Base-by-base conservation (phyloP, 1,139 yeast species). In the Ogataea hybrid region DNA sequence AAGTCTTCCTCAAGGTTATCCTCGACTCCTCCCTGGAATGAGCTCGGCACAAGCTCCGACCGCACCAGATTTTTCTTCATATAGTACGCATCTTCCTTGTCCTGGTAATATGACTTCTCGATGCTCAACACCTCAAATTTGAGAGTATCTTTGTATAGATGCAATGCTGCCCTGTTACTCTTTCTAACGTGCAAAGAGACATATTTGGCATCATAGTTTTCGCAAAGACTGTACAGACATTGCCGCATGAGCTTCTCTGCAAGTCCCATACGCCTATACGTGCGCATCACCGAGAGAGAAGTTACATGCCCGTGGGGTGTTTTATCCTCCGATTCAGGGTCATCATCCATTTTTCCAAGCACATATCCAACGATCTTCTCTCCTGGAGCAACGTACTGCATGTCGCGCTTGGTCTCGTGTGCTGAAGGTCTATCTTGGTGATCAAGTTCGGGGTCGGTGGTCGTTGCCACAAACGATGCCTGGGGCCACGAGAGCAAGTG, bases 71-170 rank as follows among this genome's bases (percentile, higher is more conserved):
- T 71, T 57, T 84, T 83, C 59, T 79, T 81, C 98, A 92, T 92
- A 32, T 95, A 85, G 64, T 89, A 92, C n/a, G 98, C 98, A 67
- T 94, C 97, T 64, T 94, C 99, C 21, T 96, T 96, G 64, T 92
- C 97, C 46, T 92, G 97, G 61, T 92, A 92, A 63, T 94, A 92
- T 16, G 84, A 76, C 54, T 80, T 84, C 57, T 90, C 97, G 46
- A 92, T 81, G 35, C 83, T 79, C 43, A 84, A 73, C 35, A 88
- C 92, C 57, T 80, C 90, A 62, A 94, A 92, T 49, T 77, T 71
- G 49, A 94, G 73, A 5, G 96, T 85, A 59, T 88, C 96, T 61
- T 85, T 75, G 69, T 92, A 92, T 50, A 92, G 73, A 66, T 89
- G 96, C 58, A 90, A 73, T 11, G 98, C 98, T 12, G 98, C 98